Base-by-base conservation (phyloP, 768 basidiomycete genomes). In the Dioszegia hungarica region DNA sequence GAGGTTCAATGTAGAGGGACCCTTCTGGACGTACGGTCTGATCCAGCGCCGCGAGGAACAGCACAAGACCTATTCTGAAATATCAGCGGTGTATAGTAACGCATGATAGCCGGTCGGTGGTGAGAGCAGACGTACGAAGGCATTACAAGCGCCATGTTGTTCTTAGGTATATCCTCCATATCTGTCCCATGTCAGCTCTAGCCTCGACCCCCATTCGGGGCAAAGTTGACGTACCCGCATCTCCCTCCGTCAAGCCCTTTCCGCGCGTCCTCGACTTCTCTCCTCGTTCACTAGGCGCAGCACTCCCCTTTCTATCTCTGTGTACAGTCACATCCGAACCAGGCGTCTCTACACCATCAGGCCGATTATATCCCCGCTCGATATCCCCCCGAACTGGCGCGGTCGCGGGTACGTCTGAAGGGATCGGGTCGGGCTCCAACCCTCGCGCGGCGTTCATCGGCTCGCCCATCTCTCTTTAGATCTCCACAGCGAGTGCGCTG, bases 21-120 rank as follows among this genome's bases (percentile, higher is more conserved):
- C 5, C 14, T 44, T 8, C 11, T n/a, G n/a, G 19, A 51, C 59
- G 11, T 37, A 72, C 68, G 2, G 71, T 70, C 43, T 63, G 59
- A 59, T 73, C 71, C 24, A 73, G 48, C 5, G 71, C 71, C 2
- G 62, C 60, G 9, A 73, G 47, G 41, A 73, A 73, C 0, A 67
- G 48, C 8, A 67, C 66, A 24, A 70, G 31, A 5, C 55, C 60
- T 9, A 73, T 60, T 19, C 64, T 68, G 46, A 15, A 11, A 31
- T 4, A 15, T 25, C 9, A 38, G 57, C 47, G 45, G 49, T 19
- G 2, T 3, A 43, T 47, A 28, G 8, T 14, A 24, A 25, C 10
- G 59, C 25, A 29, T 17, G 33, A 27, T 10, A 12, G 12, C 8
- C 9, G 15, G 9, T 34, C 14, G 38, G 15, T 39, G 38, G 34